Percentiles rank a stretch among this genome's conserved stretches.
Evolutionary conservation across 192 early-diverging fungal genomes (phyloP).

Genomic region (Pecoramyces ruminantium): DNA sequence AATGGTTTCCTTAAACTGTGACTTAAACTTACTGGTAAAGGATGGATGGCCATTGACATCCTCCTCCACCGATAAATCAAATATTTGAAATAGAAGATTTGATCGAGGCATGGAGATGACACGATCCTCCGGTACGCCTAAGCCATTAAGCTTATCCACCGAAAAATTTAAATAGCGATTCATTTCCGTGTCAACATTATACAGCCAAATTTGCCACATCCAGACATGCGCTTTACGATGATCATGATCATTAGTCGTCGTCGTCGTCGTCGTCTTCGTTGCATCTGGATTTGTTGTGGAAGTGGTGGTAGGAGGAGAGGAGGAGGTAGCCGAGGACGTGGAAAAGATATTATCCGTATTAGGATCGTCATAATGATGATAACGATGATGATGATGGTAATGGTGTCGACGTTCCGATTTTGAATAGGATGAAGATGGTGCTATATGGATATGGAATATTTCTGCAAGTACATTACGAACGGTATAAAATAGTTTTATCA

Average conservation of each 20-base stretch:
- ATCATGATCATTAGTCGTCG: neutral
- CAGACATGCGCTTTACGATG: neutral
- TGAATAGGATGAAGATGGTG: neutral
- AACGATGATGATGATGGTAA: neutral
- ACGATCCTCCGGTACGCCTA: neutral
- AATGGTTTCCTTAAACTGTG: too few relatives aligned
- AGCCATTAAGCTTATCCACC: neutral
- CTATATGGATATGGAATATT: neutral
- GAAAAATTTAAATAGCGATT: neutral
- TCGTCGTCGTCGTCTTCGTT: neutral
- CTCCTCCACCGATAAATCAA: neutral
- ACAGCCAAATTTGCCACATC: neutral
- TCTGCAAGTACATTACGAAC: neutral
- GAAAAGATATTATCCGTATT: too few relatives aligned
- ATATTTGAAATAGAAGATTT: neutral
- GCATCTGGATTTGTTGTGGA: too few relatives aligned
- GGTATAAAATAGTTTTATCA: neutral
- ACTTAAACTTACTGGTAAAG: neutral
- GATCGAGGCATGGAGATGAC: neutral
- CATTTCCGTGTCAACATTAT: neutral
- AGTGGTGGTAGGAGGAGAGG: neutral
- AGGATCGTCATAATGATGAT: too few relatives aligned
- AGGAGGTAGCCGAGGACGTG: neutral
- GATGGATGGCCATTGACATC: neutral
- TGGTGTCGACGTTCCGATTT: neutral